These are phyloP conservation scores for Panaeolus cyanescens DNA, from an alignment of 768 basidiomycete genomes.

Conservation along the genomic window DNA sequence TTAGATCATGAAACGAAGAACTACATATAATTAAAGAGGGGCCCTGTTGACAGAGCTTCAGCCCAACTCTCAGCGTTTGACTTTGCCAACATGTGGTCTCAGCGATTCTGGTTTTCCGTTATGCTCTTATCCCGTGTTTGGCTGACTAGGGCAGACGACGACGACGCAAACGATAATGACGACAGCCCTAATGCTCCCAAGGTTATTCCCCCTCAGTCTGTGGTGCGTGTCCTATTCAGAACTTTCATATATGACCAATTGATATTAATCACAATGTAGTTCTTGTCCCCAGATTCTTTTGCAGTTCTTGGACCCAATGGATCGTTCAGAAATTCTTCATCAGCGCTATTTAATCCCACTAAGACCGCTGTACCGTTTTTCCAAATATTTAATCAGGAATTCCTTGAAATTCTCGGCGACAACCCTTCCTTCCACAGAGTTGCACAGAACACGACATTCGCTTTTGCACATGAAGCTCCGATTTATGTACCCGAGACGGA, in stretches of 20 bases:
- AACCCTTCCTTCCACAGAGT: constrained; percentile 60
- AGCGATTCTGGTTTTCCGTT: background rate
- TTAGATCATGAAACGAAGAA: background rate
- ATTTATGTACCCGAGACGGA: constrained; percentile 69
- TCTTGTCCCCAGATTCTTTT: constrained; percentile 51
- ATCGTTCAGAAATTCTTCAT: constrained; percentile 38
- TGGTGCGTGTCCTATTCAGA: constrained; percentile 21
- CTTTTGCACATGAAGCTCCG: constrained; percentile 81
- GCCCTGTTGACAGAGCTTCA: too few species aligned
- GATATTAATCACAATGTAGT: constrained; percentile 31
- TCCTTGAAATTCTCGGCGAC: constrained; percentile 59
- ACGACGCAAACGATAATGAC: background rate
- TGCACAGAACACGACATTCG: constrained; percentile 60
- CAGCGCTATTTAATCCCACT: constrained; percentile 39
- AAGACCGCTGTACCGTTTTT: constrained; percentile 49
- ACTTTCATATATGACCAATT: background rate
- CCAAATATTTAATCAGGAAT: constrained; percentile 49
- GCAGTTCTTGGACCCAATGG: constrained; percentile 50
- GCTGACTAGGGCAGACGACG: background rate
- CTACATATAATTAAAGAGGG: background rate
- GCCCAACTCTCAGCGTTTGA: background rate
- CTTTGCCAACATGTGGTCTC: background rate
- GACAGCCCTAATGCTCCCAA: constrained; percentile 7
- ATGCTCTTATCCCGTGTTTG: background rate
- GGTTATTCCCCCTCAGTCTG: constrained; percentile 29